Conservation (phyloP, 441 rosid species). For the Pelargonium cotyledonis region DNA sequence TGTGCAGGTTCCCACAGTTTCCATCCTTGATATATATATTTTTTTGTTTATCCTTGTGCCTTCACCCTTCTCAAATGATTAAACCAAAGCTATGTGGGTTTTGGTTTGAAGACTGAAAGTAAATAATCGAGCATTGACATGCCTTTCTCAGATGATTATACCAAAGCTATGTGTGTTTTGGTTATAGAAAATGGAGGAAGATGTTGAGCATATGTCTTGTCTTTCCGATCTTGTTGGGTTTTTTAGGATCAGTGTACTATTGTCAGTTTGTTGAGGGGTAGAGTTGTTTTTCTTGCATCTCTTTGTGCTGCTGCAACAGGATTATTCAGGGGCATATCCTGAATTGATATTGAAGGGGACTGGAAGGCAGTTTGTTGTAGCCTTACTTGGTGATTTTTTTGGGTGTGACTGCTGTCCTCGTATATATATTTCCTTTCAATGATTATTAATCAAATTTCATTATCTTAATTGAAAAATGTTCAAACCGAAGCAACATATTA, state of each 20-base stretch:
- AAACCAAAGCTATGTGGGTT: not conserved
- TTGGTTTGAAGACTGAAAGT: not conserved
- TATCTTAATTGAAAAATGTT: not conserved
- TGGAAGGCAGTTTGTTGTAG: not conserved
- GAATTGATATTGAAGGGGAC: not conserved
- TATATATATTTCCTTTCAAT: not conserved
- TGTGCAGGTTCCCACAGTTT: not conserved
- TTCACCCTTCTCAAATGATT: not conserved
- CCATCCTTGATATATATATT: not conserved
- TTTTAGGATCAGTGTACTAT: not conserved
- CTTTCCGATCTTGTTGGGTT: not conserved
- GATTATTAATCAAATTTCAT: not conserved
- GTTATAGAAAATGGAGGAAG: not conserved
- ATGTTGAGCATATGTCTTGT: not conserved
- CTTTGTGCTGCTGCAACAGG: not conserved
- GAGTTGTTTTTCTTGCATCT: not conserved
- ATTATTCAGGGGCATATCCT: not conserved
- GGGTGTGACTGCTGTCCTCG: not conserved
- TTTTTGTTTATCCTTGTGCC: not conserved
- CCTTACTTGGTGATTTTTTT: not conserved
- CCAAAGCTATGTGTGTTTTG: not conserved
- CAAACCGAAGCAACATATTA: not conserved
- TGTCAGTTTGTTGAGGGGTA: not conserved
- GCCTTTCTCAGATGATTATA: not conserved
- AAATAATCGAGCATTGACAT: slow-evolving; percentile 3